These are phyloP conservation scores for Tagetes erecta DNA, from an alignment of 129 eudicot genomes.

Conservation along the genomic window DNA sequence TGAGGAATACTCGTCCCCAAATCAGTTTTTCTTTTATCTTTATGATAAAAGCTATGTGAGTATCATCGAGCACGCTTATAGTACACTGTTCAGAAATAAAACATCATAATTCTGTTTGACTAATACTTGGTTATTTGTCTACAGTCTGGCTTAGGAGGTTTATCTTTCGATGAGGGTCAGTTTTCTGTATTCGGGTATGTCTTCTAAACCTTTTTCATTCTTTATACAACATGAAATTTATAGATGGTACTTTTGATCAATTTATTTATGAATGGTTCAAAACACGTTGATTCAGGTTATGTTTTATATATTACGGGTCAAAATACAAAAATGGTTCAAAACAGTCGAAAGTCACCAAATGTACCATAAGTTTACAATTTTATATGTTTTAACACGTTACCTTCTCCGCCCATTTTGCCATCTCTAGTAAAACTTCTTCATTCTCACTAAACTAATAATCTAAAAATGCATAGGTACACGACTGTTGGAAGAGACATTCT, in stretches of 20 bases:
- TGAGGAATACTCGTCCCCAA: conserved; percentile 91
- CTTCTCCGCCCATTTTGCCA: neutral
- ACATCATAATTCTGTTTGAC: neutral
- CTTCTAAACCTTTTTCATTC: neutral
- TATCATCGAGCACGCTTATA: conserved; percentile 5
- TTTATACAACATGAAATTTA: neutral
- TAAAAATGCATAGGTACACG: conserved; percentile 53
- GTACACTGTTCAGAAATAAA: neutral
- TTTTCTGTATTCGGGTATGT: conserved; percentile 98
- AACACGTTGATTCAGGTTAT: neutral
- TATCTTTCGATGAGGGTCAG: conserved; percentile 99
- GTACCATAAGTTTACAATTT: neutral
- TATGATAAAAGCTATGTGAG: conserved; percentile 97
- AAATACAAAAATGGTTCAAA: neutral
- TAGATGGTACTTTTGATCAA: neutral
- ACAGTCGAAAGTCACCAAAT: neutral
- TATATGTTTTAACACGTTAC: neutral
- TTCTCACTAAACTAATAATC: neutral
- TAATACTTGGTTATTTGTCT: conserved; percentile 28
- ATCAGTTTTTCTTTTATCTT: conserved; percentile 96
- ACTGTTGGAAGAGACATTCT: conserved; percentile 80
- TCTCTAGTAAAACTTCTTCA: neutral
- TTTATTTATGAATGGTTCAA: neutral
- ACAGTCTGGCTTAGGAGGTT: conserved; percentile 98
- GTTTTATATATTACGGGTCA: neutral